These are phyloP conservation scores for Pyricularia sp. DNA, from an alignment of 2,329 filamentous ascomycete genomes.

Conservation along the genomic window DNA sequence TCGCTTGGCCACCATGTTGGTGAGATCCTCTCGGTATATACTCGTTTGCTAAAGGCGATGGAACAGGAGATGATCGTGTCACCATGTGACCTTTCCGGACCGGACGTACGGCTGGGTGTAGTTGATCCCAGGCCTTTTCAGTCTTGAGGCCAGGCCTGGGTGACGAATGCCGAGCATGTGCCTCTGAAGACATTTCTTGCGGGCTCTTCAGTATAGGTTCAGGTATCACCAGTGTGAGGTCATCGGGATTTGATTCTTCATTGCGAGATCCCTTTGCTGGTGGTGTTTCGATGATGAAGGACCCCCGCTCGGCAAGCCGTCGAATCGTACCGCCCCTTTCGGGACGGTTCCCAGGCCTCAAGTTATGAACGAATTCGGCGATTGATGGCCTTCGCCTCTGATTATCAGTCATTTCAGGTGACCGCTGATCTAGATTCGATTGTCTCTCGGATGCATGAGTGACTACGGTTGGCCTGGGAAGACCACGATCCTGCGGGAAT, in stretches of 20 bases:
- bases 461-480: neutral
- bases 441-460: neutral
- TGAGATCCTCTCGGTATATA: neutral
- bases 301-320: neutral
- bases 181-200: neutral
- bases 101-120: neutral
- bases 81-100: neutral
- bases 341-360: constrained; percentile 37
- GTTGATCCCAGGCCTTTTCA: neutral
- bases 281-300: neutral
- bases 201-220: neutral
- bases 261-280: neutral
- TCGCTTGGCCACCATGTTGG: neutral
- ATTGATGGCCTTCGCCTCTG: constrained; percentile 7
- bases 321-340: constrained; percentile 41
- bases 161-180: neutral
- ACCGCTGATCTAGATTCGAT: neutral
- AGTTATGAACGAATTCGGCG: constrained; percentile 25
- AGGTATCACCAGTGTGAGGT: constrained; percentile 3
- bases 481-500: neutral
- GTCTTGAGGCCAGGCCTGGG: neutral
- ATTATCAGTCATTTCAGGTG: neutral
- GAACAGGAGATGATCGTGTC: neutral
- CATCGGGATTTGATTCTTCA: neutral
- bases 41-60: neutral